These are phyloP conservation scores for Magnolia sinica DNA, from an alignment of 164 flowering plant genomes.

Conservation along the genomic window DNA sequence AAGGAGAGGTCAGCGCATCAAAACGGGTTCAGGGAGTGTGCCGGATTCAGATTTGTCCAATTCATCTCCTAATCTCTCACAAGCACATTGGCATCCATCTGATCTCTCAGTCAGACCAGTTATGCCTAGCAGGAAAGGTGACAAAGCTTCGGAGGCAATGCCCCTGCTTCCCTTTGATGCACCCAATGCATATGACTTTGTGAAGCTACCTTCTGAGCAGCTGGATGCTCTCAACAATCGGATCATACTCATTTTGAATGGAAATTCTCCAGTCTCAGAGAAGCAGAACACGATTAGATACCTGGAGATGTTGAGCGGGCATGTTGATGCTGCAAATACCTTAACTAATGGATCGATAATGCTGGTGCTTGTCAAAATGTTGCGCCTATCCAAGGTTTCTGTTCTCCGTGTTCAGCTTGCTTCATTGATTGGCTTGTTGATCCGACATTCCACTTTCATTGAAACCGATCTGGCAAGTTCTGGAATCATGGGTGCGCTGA, in stretches of 20 bases:
- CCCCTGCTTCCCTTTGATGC: constrained; percentile 85
- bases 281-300: constrained; percentile 83
- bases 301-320: constrained; percentile 78
- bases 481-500: constrained; percentile 79
- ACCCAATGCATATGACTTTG: constrained; percentile 59
- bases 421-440: constrained; percentile 78
- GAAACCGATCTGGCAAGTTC: constrained; percentile 81
- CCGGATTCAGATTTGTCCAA: constrained; percentile 48
- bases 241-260: constrained; percentile 48
- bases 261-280: constrained; percentile 55
- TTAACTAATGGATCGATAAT: constrained; percentile 90
- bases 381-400: constrained; percentile 73
- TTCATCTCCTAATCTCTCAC: constrained; percentile 46
- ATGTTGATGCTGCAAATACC: constrained; percentile 79
- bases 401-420: constrained; percentile 78
- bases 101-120: constrained; percentile 97
- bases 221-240: constrained; percentile 47
- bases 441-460: constrained; percentile 81
- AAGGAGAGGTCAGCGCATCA: constrained; percentile 41
- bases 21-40: constrained; percentile 41
- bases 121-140: constrained; percentile 91
- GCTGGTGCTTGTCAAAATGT: constrained; percentile 79
- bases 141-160: constrained; percentile 53
- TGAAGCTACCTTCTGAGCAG: constrained; percentile 67
- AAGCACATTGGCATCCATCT: constrained; percentile 87